A percentile compares a stretch with the other conserved stretches of the same genome.
Evolutionary conservation across 108 stramenopile genomes (phyloP).

Genomic region (Skeletonema marinoi): DNA sequence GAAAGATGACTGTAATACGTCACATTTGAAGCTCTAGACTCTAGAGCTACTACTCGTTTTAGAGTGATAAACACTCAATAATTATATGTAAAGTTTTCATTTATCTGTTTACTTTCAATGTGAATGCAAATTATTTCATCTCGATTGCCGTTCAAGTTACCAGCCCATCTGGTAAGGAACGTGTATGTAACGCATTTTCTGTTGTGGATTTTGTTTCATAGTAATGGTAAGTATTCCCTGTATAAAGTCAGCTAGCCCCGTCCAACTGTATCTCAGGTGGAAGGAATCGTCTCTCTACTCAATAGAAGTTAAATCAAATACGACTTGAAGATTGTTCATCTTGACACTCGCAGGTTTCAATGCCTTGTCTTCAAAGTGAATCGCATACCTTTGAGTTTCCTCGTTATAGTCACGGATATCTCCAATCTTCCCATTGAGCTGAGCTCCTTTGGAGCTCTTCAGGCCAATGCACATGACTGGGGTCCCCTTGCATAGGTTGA

Average conservation of each 20-base stretch:
- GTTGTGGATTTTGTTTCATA: not conserved
- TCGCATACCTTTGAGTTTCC: not conserved
- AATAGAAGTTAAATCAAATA: constrained; percentile 8
- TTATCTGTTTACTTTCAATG: not conserved
- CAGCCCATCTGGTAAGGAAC: not conserved
- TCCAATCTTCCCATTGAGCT: constrained; percentile 21
- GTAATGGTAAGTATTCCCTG: not conserved
- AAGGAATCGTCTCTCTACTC: not conserved
- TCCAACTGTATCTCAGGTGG: not conserved
- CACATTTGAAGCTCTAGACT: not conserved
- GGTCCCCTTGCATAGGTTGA: not conserved
- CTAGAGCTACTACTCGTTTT: not conserved
- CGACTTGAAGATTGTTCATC: not conserved
- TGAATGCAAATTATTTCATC: no score
- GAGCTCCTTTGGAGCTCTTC: not conserved
- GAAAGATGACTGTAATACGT: constrained; percentile 46
- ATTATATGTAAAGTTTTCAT: not conserved
- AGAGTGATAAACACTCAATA: not conserved
- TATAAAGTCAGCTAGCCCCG: not conserved
- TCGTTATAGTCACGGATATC: not conserved
- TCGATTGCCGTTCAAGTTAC: not conserved
- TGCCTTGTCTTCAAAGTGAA: constrained; percentile 5
- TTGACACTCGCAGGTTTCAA: not conserved
- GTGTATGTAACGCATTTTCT: not conserved
- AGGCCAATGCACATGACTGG: constrained; percentile 12